Evolutionary conservation across 441 rosid species (phyloP).

Genomic region (Euphorbia schlechtendalii): DNA sequence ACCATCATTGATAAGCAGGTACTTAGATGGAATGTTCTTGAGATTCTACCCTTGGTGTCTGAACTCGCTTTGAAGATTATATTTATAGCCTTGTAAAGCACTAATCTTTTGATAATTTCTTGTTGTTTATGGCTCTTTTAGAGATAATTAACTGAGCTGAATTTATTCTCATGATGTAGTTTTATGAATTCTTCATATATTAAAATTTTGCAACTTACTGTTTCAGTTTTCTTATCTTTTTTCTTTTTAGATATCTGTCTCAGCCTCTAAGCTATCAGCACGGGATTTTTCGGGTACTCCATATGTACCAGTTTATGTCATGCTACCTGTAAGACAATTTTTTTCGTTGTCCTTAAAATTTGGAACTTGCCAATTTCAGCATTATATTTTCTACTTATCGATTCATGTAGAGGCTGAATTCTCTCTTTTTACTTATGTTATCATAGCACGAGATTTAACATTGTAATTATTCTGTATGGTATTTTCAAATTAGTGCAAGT

Average conservation of each 20-base stretch:
- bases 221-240: slow-evolving; percentile 8
- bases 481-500: slow-evolving; percentile 10
- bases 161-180: slow-evolving; percentile 8
- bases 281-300: slow-evolving; percentile 77
- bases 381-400: neutral
- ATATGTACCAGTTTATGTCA: slow-evolving; percentile 85
- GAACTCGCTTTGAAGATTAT: slow-evolving; percentile 7
- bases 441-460: neutral
- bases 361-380: slow-evolving; percentile 6
- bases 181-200: slow-evolving; percentile 1
- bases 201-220: slow-evolving; percentile 5
- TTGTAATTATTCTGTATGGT: slow-evolving; percentile 5
- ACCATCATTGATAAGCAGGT: slow-evolving; percentile 73
- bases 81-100: neutral
- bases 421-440: slow-evolving; percentile 5
- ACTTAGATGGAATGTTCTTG: slow-evolving; percentile 9
- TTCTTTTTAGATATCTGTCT: slow-evolving; percentile 45
- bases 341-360: neutral
- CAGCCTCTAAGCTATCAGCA: slow-evolving; percentile 52
- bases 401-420: neutral
- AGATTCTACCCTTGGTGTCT: slow-evolving; percentile 3
- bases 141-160: slow-evolving; percentile 4
- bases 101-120: slow-evolving; percentile 4
- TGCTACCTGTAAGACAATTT: slow-evolving; percentile 73
- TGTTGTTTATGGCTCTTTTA: neutral